A percentile compares a stretch with the other conserved stretches of the same genome.
Evolutionary conservation across 352 stramenopile genomes (phyloP).

Genomic region (Globisporangium iwayamae): DNA sequence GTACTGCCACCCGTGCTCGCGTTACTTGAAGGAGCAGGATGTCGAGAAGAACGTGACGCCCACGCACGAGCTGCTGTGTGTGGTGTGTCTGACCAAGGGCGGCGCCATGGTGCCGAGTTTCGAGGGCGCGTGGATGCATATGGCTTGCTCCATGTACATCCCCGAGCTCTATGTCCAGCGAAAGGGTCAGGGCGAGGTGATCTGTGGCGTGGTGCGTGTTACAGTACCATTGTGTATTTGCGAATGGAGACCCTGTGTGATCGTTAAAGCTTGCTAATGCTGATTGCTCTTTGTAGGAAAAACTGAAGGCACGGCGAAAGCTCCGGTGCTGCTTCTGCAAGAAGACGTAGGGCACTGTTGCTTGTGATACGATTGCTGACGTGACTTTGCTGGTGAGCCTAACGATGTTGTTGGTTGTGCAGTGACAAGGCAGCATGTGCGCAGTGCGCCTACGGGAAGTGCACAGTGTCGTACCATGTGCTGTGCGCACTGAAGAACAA

Average conservation of each 20-base stretch:
- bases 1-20: conserved; percentile 69
- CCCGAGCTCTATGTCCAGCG: conserved; percentile 58
- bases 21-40: conserved; percentile 40
- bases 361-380: conserved; percentile 1
- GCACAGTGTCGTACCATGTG: conserved; percentile 68
- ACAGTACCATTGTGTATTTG: neutral
- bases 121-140: conserved; percentile 64
- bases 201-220: conserved; percentile 42
- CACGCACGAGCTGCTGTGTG: conserved; percentile 53
- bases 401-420: conserved; percentile 12
- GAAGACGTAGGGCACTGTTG: conserved; percentile 28
- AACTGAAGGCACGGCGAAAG: conserved; percentile 43
- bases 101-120: conserved; percentile 51
- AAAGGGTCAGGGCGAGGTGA: conserved; percentile 40
- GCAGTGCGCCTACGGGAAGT: conserved; percentile 67
- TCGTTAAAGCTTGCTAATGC: neutral
- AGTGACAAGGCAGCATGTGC: conserved; percentile 70
- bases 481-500: conserved; percentile 56
- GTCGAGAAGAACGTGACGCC: conserved; percentile 41
- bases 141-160: conserved; percentile 79
- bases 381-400: neutral
- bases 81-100: conserved; percentile 45
- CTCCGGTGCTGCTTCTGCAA: conserved; percentile 78
- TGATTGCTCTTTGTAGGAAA: conserved; percentile 27
- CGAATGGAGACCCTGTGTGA: neutral